Percentiles rank a stretch among this genome's conserved stretches.
Evolutionary conservation across 1,284 basidiomycete genomes (phyloP).

Genomic region (Papiliotrema nemorosa): DNA sequence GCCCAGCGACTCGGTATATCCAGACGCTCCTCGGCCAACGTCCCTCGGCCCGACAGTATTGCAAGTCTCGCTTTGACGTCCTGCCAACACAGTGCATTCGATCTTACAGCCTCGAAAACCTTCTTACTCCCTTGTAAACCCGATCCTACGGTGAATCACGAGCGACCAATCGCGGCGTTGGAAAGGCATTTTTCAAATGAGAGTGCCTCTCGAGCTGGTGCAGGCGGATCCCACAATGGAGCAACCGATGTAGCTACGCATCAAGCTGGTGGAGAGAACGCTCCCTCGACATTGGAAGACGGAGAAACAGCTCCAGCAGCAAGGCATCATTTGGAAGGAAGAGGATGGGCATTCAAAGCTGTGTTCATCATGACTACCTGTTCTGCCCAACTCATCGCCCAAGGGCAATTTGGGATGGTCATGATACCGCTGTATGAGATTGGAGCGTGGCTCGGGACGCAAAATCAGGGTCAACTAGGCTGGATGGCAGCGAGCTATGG

Average conservation of each 20-base stretch:
- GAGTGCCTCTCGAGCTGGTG: neutral
- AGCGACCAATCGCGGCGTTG: neutral
- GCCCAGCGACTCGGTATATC: too few species aligned
- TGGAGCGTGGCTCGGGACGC: conserved; percentile 19
- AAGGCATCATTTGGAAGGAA: neutral
- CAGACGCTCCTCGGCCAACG: neutral
- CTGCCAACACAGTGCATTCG: neutral
- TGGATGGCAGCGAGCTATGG: conserved; percentile 30
- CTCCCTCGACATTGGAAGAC: neutral
- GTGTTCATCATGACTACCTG: conserved; percentile 20
- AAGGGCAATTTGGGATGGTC: conserved; percentile 28
- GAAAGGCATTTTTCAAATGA: neutral
- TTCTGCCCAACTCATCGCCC: conserved; percentile 24
- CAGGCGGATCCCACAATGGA: neutral
- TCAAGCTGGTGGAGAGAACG: neutral
- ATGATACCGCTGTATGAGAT: conserved; percentile 26
- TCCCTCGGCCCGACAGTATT: neutral
- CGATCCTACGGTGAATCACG: neutral
- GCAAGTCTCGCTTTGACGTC: neutral
- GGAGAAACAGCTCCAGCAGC: neutral
- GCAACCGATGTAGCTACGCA: neutral
- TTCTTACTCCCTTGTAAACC: neutral
- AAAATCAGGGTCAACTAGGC: conserved; percentile 20
- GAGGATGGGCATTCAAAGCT: conserved; percentile 9
- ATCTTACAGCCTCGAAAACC: neutral